Evolutionary conservation across 192 early-diverging fungal genomes (phyloP), one percentile per base, ranked within the genome.

Genomic region (Coemansia sp.): DNA sequence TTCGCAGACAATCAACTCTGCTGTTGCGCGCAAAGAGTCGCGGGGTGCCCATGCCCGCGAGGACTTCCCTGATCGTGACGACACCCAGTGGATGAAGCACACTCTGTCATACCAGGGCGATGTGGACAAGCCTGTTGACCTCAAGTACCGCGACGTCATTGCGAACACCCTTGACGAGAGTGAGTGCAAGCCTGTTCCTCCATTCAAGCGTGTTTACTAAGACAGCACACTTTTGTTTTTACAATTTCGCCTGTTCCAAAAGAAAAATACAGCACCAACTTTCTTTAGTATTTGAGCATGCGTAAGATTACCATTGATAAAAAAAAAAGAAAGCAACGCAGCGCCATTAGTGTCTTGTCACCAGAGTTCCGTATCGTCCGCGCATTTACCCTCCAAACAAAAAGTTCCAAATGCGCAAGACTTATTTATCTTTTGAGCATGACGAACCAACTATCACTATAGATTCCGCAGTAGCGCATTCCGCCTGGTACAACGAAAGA

Each of bases 31-130:
- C 71, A 98, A 96, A 85, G 97, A 99, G 84, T 95, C 93, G 18
- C 94, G 97, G 69, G 97, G 97, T 76, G 95, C 96, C 34, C 97
- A 99, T 84, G 94, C 95, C 26, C 94, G 95, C 78, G 95, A 97
- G 84, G 97, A 99, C 86, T 98, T 74, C 76, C 77, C 85, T 49
- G 89, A 89, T 6, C 93, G 95, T 77, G 88, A 97, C 85, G 97
- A 99, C 79, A 77, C 85, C 61, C 85, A 95, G 72, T 99, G 95
- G 95, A 95, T 97, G 95, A 98, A 97, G 89, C 97, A 99, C 87
- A 95, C 95, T 62, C 87, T 99, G 52, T 96, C 97, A 48, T 96
- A 90, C 87, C 91, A 95, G 86, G 85, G 93, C 76, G 91, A 91
- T 66, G 82, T 92, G 66, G 88, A 89, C 61, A 86, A 88, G 53